phyloP scores from a whole-genome alignment of 169 alveolate genomes.

The Plasmodium adleri region DNA sequence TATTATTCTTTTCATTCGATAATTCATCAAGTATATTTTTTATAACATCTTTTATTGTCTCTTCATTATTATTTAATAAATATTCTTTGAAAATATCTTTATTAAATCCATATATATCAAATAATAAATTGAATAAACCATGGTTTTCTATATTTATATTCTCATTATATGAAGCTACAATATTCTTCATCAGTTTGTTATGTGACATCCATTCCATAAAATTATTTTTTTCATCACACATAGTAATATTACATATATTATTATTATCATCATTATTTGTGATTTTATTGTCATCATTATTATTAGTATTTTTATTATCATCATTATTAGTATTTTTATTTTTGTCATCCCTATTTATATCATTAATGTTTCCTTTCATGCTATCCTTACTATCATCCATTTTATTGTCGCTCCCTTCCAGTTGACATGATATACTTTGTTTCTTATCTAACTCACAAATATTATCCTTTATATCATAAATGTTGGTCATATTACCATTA shows the following conservation, averaged over 20 bases:
- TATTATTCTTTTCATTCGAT: conserved; percentile 8
- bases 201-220: conserved; percentile 58
- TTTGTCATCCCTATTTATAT: background rate
- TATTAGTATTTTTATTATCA: too few species aligned
- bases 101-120: conserved; percentile 46
- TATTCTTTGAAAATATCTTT: conserved; percentile 7
- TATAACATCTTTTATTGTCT: conserved; percentile 10
- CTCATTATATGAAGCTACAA: conserved; percentile 44
- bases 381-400: background rate
- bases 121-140: conserved; percentile 28
- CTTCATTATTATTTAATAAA: conserved; percentile 1
- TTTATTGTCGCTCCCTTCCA: background rate
- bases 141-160: conserved; percentile 16
- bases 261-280: too few species aligned
- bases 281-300: too few species aligned
- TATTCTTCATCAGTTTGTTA: conserved; percentile 43
- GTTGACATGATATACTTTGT: too few species aligned
- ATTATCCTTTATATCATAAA: too few species aligned
- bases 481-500: too few species aligned
- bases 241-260: too few species aligned
- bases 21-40: conserved; percentile 3
- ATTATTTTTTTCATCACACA: background rate
- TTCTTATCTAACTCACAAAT: too few species aligned
- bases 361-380: background rate
- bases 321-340: background rate